Conservation (phyloP, 192 early-diverging fungal species). For the Coemansia sp. region DNA sequence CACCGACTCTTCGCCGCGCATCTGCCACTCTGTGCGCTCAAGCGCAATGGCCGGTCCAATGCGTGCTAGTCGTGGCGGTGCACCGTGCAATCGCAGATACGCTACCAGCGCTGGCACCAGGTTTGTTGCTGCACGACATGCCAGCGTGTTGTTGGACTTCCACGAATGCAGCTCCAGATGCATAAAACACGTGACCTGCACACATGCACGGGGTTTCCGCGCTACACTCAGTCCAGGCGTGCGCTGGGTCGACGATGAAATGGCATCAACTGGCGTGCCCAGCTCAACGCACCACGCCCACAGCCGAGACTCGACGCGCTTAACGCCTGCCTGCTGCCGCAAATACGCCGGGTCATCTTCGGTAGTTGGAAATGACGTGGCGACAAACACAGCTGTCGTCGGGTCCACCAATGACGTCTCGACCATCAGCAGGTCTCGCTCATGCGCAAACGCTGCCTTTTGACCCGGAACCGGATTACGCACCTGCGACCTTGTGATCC, state of each 20-base stretch:
- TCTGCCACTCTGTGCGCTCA: slow-evolving; percentile 40
- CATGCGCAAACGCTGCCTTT: slow-evolving; percentile 33
- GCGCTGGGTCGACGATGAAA: not conserved
- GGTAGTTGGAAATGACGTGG: slow-evolving; percentile 42
- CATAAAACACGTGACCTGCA: slow-evolving; percentile 49
- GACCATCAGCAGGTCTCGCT: slow-evolving; percentile 47
- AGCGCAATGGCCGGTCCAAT: slow-evolving; percentile 33
- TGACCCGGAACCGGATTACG: slow-evolving; percentile 45
- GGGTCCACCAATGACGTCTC: slow-evolving; percentile 55
- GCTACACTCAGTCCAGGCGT: not conserved
- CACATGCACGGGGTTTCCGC: slow-evolving; percentile 30
- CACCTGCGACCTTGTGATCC: slow-evolving; percentile 35
- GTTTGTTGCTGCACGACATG: slow-evolving; percentile 37
- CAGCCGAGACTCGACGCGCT: slow-evolving; percentile 35
- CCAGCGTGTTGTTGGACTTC: slow-evolving; percentile 36
- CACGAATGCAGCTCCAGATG: slow-evolving; percentile 50
- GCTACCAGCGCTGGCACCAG: slow-evolving; percentile 51
- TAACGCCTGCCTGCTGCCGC: slow-evolving; percentile 16
- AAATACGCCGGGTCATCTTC: slow-evolving; percentile 46
- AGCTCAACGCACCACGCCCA: slow-evolving; percentile 57
- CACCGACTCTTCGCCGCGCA: not conserved
- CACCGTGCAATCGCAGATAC: slow-evolving; percentile 38
- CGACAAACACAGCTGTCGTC: slow-evolving; percentile 47
- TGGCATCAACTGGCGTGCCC: slow-evolving; percentile 38
- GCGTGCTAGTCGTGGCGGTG: slow-evolving; percentile 44